phyloP scores from a whole-genome alignment of 768 basidiomycete genomes.

The Termitomyces sp. region DNA sequence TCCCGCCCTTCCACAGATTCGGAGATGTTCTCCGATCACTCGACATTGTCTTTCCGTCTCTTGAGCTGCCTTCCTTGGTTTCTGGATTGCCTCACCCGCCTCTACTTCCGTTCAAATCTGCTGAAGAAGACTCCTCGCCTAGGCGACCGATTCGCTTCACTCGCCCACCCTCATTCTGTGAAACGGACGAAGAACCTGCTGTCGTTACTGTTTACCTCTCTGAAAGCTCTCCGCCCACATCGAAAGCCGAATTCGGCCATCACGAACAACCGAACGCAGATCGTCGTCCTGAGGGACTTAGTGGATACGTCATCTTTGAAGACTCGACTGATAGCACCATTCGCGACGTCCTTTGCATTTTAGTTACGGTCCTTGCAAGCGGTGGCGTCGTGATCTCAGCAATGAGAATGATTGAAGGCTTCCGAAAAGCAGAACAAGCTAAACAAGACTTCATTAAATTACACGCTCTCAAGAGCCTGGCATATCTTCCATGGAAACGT shows the following conservation, averaged over 20 bases:
- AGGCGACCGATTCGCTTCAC: not conserved
- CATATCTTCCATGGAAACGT: not conserved
- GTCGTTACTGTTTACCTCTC: not conserved
- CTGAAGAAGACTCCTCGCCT: not conserved
- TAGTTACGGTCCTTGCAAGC: not conserved
- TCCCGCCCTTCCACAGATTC: not conserved
- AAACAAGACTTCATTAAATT: slow-evolving; percentile 1
- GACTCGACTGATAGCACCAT: not conserved
- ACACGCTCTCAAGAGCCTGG: not conserved
- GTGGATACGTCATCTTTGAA: not conserved
- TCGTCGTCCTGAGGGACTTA: not conserved
- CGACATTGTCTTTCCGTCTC: not conserved
- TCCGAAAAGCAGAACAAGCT: slow-evolving; percentile 1
- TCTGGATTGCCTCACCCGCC: not conserved
- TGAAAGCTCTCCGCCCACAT: not conserved
- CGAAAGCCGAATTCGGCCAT: not conserved
- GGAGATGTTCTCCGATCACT: slow-evolving; percentile 6
- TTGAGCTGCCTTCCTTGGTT: slow-evolving; percentile 1
- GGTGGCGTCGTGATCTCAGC: not conserved
- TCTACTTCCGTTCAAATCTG: not conserved
- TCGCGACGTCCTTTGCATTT: not conserved
- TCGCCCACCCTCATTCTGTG: not conserved
- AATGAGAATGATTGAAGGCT: not conserved
- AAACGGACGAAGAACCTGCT: not conserved
- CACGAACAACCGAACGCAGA: not conserved